Base-by-base conservation (phyloP, 495 filamentous ascomycete species). In the Hamigera avellanea region DNA sequence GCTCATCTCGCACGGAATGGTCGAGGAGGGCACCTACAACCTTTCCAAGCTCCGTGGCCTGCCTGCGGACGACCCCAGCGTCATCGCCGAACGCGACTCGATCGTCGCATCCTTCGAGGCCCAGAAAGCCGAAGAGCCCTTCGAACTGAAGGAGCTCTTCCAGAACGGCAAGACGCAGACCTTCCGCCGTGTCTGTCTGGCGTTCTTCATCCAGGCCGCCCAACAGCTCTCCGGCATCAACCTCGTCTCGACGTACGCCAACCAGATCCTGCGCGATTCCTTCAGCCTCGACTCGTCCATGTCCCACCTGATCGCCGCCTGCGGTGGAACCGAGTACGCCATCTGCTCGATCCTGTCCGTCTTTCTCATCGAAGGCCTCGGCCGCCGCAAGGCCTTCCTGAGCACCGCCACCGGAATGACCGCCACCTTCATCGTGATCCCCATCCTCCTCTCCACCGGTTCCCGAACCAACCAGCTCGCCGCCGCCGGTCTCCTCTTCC, bases 41-140 rank as follows among this genome's bases (percentile, higher is more conserved):
- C 64, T 80, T 6, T 68, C 62, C 54, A 72, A 63, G 59, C 64
- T 79, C 33, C 68, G 76, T 10, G 68, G 74, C 23, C 64, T 80
- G 7, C 53, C 64, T n/a, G 48, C 52, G 1, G 66, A 73, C 19
- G 67, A 81, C 39, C 54, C 67, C 6, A 4, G 5, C 5, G 28
- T 30, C 6, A 6, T 30, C 5, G 28, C 5, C 4, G 39, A 41
- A 33, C 27, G 27, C 12, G 27, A 39, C 21, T 23, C 27, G n/a
- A 39, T 39, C 36, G 14, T 35, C 23, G 23, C 39, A 16, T 35
- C 39, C 9, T 29, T 41, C 32, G 32, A 41, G 29, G 32, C 33
- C 9, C 32, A 41, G 25, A 14, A 14, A 14, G 32, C 19, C 27
- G 13, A 14, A 8, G 29, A 13, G 15, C 37, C 37, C 14, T 41